Conservation (phyloP, 768 basidiomycete genomes). For the Auriscalpium orientale region DNA sequence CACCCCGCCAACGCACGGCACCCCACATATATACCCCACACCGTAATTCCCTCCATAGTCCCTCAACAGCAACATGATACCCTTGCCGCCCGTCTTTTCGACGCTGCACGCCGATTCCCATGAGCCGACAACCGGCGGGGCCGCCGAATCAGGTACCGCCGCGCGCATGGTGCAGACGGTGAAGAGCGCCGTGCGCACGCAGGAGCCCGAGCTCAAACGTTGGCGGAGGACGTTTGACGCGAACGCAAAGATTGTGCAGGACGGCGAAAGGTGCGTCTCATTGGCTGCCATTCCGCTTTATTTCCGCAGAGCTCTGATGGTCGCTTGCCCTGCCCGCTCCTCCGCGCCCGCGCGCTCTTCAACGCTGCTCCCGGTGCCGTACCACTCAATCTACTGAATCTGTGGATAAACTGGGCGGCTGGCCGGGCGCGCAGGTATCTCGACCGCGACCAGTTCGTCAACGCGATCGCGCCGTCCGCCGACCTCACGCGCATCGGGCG, state of each 20-base stretch:
- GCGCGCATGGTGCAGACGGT: conserved; percentile 48
- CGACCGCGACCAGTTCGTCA: conserved; percentile 83
- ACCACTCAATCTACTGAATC: not conserved
- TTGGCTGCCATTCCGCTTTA: not conserved
- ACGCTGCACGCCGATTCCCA: conserved; percentile 48
- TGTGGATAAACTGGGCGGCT: not conserved
- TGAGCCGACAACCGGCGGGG: conserved; percentile 26
- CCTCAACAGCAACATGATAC: conserved; percentile 12
- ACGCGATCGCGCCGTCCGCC: conserved; percentile 84
- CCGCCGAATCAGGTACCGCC: conserved; percentile 20
- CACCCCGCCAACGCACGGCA: not conserved
- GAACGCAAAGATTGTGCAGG: conserved; percentile 63
- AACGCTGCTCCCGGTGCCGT: not conserved
- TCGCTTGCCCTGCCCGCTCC: not conserved
- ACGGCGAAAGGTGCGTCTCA: conserved; percentile 72
- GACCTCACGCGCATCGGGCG: conserved; percentile 84
- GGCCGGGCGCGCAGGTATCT: conserved; percentile 52
- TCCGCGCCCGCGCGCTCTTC: not conserved
- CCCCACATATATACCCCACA: conserved; percentile 1
- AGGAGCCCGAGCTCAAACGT: conserved; percentile 77
- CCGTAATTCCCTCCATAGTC: conserved; percentile 6
- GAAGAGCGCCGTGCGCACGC: conserved; percentile 59
- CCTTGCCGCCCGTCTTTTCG: conserved; percentile 36
- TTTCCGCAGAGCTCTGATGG: not conserved
- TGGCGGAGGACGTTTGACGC: conserved; percentile 86